Conservation (phyloP, 768 basidiomycete species). For the Cystobasidium onofrii region DNA sequence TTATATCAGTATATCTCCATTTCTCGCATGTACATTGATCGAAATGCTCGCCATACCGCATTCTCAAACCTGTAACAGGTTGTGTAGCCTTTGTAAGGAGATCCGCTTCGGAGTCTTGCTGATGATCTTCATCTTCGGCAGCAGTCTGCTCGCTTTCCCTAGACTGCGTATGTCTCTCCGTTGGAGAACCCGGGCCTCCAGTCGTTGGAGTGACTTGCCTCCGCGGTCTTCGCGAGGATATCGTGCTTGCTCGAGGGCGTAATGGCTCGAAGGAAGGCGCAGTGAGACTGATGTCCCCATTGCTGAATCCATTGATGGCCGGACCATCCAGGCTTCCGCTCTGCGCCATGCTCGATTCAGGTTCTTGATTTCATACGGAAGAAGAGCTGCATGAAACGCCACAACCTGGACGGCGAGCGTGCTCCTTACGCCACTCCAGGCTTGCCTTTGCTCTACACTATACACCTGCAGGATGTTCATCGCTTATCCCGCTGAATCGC, state of each 20-base stretch:
- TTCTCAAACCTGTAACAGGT: conserved; percentile 17
- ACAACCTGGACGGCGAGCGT: background rate
- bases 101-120: conserved; percentile 15
- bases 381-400: background rate
- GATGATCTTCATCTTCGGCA: background rate
- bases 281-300: conserved; percentile 18
- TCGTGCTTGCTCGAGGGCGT: too few relatives aligned
- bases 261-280: background rate
- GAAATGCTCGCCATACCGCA: conserved; percentile 4
- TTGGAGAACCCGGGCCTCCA: background rate
- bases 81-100: conserved; percentile 10
- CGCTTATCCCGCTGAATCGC: too few relatives aligned
- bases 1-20: background rate
- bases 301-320: conserved; percentile 6
- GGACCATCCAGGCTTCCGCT: conserved; percentile 18
- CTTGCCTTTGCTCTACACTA: background rate
- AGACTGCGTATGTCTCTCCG: background rate
- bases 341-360: background rate
- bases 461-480: too few relatives aligned
- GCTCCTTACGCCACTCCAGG: background rate
- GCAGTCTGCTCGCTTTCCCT: background rate
- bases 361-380: background rate
- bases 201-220: background rate
- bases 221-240: background rate
- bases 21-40: background rate